Percentiles rank a stretch among this genome's conserved stretches.
phyloP scores from a whole-genome alignment of 2,329 filamentous ascomycete species.

The Ophiocordyceps sinensis region DNA sequence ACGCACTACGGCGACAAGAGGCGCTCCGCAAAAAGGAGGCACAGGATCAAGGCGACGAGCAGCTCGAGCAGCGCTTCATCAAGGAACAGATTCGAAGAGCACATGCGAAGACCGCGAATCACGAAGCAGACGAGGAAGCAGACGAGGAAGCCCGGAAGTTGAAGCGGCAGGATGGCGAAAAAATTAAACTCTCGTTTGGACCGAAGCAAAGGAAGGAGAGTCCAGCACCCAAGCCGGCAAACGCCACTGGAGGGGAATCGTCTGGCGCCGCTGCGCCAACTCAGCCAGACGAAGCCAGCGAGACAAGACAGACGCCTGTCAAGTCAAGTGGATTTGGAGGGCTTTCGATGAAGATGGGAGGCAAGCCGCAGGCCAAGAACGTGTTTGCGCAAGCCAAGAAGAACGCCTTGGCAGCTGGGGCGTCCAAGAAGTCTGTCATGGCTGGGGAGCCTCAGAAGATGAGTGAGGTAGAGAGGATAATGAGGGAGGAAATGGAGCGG shows the following conservation, averaged over 20 bases:
- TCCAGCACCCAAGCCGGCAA: background rate
- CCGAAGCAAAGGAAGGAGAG: conserved; percentile 18
- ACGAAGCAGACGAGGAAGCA: conserved; percentile 24
- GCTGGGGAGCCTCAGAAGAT: conserved; percentile 63
- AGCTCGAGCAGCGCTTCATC: conserved; percentile 71
- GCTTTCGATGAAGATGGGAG: conserved; percentile 50
- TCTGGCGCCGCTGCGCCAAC: conserved; percentile 8
- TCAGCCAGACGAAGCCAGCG: conserved; percentile 3
- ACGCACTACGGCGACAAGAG: conserved; percentile 67
- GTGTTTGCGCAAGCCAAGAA: conserved; percentile 57
- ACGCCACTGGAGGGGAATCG: conserved; percentile 6
- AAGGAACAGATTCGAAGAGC: conserved; percentile 72
- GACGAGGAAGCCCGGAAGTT: conserved; percentile 30
- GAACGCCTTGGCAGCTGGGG: conserved; percentile 44
- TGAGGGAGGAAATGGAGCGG: conserved; percentile 68
- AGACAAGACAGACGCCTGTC: conserved; percentile 7
- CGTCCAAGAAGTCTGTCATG: conserved; percentile 45
- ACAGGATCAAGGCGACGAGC: conserved; percentile 81
- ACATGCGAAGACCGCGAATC: conserved; percentile 32
- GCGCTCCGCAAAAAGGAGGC: conserved; percentile 71
- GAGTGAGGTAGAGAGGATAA: conserved; percentile 77
- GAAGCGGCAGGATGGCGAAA: conserved; percentile 56
- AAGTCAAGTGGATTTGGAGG: conserved; percentile 20
- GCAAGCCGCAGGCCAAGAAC: conserved; percentile 58
- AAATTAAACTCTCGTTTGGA: conserved; percentile 58